Evolutionary conservation across 768 basidiomycete genomes (phyloP).

Genomic region (Tremella yokohamensis): DNA sequence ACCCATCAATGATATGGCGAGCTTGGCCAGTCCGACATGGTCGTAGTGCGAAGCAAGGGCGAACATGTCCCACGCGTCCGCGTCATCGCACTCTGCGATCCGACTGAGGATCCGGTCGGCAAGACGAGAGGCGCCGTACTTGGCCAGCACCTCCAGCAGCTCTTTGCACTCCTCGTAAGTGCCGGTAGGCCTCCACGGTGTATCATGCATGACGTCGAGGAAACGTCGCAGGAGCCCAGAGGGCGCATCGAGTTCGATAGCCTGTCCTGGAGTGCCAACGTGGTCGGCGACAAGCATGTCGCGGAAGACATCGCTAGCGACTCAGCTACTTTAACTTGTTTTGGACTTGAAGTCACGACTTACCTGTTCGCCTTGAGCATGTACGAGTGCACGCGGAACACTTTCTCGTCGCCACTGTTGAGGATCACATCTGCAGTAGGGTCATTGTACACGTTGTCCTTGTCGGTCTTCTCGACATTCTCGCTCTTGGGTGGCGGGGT

Average conservation of each 20-base stretch:
- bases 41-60: conserved; percentile 15
- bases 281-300: not conserved
- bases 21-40: conserved; percentile 15
- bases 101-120: conserved; percentile 12
- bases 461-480: no score
- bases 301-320: not conserved
- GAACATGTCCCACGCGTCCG: conserved; percentile 17
- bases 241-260: conserved; percentile 8
- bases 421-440: conserved; percentile 18
- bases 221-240: conserved; percentile 11
- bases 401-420: conserved; percentile 14
- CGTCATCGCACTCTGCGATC: conserved; percentile 7
- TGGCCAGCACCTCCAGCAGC: conserved; percentile 14
- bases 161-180: conserved; percentile 9
- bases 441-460: conserved; percentile 12
- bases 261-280: not conserved
- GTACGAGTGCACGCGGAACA: conserved; percentile 19
- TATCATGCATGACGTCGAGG: conserved; percentile 20
- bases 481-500: no score
- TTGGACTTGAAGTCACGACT: not conserved
- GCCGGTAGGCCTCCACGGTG: not conserved
- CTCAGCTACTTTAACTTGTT: not conserved
- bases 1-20: conserved; percentile 10
- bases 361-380: conserved; percentile 24
- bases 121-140: conserved; percentile 5